Percentiles rank a stretch among this genome's conserved stretches.
Conservation (phyloP, 2,329 filamentous ascomycete genomes). For the Sarocladium brachiariae region DNA sequence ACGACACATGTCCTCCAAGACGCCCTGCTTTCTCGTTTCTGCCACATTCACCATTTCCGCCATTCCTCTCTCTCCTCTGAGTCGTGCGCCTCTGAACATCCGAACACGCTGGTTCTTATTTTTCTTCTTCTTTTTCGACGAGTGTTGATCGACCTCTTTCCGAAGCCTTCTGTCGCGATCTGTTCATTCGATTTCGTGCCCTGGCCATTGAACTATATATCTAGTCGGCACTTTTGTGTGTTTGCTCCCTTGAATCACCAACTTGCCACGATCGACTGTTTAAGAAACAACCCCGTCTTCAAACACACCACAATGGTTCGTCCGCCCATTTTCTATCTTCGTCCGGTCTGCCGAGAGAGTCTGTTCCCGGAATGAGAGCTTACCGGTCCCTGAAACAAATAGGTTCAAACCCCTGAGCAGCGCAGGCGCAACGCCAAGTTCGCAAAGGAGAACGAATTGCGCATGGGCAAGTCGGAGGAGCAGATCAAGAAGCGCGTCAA, state of each 20-base stretch:
- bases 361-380: too few species aligned
- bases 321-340: neutral
- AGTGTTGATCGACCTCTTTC: neutral
- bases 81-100: too few species aligned
- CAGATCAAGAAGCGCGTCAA: conserved; percentile 56
- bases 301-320: conserved; percentile 8
- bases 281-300: too few species aligned
- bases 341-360: too few species aligned
- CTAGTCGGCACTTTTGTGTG: too few species aligned
- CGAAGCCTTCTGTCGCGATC: conserved; percentile 6
- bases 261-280: too few species aligned
- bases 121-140: too few species aligned
- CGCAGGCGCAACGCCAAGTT: conserved; percentile 75
- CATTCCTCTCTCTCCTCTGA: neutral
- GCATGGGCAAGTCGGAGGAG: conserved; percentile 66
- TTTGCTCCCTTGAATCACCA: neutral
- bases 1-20: conserved; percentile 10
- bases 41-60: too few species aligned
- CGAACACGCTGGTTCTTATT: neutral
- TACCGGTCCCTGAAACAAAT: too few species aligned
- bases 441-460: conserved; percentile 62
- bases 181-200: neutral
- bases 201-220: too few species aligned
- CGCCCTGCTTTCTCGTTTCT: conserved; percentile 8
- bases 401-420: conserved; percentile 83